These are phyloP conservation scores for Miscanthus lutarioriparius DNA, from an alignment of 176 grass and related monocot genomes.

Conservation along the genomic window DNA sequence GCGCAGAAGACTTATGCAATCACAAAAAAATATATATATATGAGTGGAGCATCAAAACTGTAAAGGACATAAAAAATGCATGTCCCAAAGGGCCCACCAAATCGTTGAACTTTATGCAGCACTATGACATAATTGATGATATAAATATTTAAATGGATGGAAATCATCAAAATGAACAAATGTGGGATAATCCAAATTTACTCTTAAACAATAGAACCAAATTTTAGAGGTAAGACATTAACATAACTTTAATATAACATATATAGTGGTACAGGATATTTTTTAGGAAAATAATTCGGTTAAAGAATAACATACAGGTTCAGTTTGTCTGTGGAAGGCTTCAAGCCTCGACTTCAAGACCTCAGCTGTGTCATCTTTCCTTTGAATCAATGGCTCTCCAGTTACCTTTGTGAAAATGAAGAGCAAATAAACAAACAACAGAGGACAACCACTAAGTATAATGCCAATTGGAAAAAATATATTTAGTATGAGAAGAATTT, in stretches of 20 bases:
- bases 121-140: neutral
- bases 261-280: neutral
- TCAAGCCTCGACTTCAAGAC: constrained; percentile 98
- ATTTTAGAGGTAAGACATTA: neutral
- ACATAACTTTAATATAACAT: neutral
- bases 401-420: constrained; percentile 62
- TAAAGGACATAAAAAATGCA: neutral
- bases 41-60: neutral
- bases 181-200: neutral
- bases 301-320: constrained; percentile 68
- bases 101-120: neutral
- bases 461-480: neutral
- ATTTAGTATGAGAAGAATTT: neutral
- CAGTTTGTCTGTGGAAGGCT: constrained; percentile 89
- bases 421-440: constrained; percentile 1
- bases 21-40: neutral
- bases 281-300: neutral
- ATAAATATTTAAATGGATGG: neutral
- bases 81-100: neutral
- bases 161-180: neutral
- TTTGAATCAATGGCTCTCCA: constrained; percentile 92
- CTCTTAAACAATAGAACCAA: neutral
- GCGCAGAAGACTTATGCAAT: neutral
- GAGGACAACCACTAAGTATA: neutral
- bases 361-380: constrained; percentile 92